Evolutionary conservation across 345 rosid genomes (phyloP), one percentile per base, ranked within the genome.

Genomic region (Rhodamnia rubescens): DNA sequence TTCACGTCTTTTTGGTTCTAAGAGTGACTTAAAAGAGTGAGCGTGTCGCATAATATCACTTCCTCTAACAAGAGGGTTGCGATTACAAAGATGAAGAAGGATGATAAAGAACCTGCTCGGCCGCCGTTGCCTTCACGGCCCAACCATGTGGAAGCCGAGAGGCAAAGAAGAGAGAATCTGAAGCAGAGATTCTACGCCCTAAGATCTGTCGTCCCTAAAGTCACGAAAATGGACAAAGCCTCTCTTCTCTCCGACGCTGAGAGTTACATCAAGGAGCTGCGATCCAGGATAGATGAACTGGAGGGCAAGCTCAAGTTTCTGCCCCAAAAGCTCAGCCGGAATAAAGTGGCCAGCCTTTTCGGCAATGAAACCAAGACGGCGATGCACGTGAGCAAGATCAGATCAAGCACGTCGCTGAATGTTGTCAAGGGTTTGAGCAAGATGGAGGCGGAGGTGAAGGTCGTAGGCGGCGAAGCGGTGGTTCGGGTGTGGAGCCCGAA

Each of bases 221-320:
- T 96, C 24, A 94, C 98, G 2, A 96, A 93, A 86, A 95, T 96
- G 99, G 99, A 96, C 86, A 96, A 93, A 89, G 99, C 97, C 1
- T 96, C 99, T 4, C 86, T 96, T 32, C 91, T 96, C 6, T 92
- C 94, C 1, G 98, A 96, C 32, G 95, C 98, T 0, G 95, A 91
- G 10, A 86, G 92, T 58, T 95, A 96, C 84, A 96, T 96, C 69
- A 92, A 92, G 83, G 95, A 96, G 84, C 93, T 96, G 15, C 91
- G 88, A 83, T 85, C 87, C 22, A 94, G 89, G 83, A 47, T 92
- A 75, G 89, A 92, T 21, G 91, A 90, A 7, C 85, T 96, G 83
- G 94, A 95, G 84, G 85, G 64, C 7, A 89, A 91, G 75, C 84
- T 89, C 36, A 58, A 85, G 85, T 59, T 80, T 85, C 53, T 84